Base-by-base conservation (phyloP, 129 eudicot genomes). In the Flaveria ramosissima region DNA sequence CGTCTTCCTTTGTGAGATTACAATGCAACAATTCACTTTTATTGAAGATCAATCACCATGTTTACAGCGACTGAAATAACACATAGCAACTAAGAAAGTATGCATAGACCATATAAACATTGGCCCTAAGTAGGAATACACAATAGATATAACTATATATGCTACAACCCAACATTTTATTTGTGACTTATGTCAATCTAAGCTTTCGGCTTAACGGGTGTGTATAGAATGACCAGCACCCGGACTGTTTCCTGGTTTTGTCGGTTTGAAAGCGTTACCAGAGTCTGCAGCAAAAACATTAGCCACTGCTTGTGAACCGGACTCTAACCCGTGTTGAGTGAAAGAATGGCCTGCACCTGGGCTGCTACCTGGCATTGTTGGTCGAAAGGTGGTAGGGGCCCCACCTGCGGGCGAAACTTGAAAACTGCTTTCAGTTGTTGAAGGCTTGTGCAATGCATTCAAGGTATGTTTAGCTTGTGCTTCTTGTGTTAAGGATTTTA, bases 191-290 rank as follows among this genome's bases (percentile, higher is more conserved):
- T 9, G 65, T 64, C 16, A 19, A 80, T 46, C 74, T 83, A 67
- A 13, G 79, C 83, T 71, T 79, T 55, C 80, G 79, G 82, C 64
- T 65, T 77, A 19, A 50, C 59, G 45, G 75, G 26, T 75, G 39
- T 17, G 39, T 60, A 73, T 24, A 73, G 85, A 80, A 83, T 78
- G 87, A 77, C 88, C 88, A 52, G 82, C 72, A 52, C 84, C 81
- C 1, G 86, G 88, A 60, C 86, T 84, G 70, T 79, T 84, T 12
- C 85, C 88, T 78, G 83, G 86, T 87, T 71, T 71, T 71, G 82
- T 82, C 56, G 85, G 82, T 13, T 79, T 75, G 69, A 87, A 87
- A 32, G 55, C 81, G 19, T 68, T 39, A n/a, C 59, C 61, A 6
- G 80, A 75, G 63, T 79, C 80, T 56, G 73, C 77, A 36, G 62